These are phyloP conservation scores for Podospora sp. DNA, from an alignment of 495 filamentous ascomycete species.

Conservation along the genomic window DNA sequence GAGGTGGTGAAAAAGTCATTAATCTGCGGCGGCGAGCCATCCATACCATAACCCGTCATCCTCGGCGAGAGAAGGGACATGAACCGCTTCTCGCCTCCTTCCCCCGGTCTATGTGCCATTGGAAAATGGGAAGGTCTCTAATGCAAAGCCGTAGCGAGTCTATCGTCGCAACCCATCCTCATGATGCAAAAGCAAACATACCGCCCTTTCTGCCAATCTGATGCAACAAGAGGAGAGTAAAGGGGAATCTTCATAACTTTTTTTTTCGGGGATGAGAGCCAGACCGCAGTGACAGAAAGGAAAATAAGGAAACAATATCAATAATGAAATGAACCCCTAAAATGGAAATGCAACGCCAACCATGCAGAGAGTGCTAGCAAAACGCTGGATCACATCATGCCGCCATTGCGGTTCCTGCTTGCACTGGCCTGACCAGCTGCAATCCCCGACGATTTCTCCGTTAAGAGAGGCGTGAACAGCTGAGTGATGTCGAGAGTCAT, in stretches of 20 bases:
- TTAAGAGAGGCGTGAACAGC: slow-evolving; percentile 58
- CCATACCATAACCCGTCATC: slow-evolving; percentile 15
- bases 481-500: slow-evolving; percentile 68
- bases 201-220: slow-evolving; percentile 46
- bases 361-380: slow-evolving; percentile 30
- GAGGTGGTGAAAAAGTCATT: slow-evolving; percentile 26
- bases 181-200: slow-evolving; percentile 47
- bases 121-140: slow-evolving; percentile 35
- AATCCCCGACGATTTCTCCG: slow-evolving; percentile 37
- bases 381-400: slow-evolving; percentile 28
- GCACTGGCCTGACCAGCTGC: slow-evolving; percentile 35
- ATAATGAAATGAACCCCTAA: slow-evolving; percentile 19
- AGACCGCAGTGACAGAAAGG: slow-evolving; percentile 13
- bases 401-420: slow-evolving; percentile 18
- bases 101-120: slow-evolving; percentile 36
- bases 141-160: slow-evolving; percentile 40
- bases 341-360: slow-evolving; percentile 31
- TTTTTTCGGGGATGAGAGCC: slow-evolving; percentile 23
- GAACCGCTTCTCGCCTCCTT: slow-evolving; percentile 24
- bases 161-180: slow-evolving; percentile 47
- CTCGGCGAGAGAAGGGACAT: slow-evolving; percentile 21
- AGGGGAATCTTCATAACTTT: slow-evolving; percentile 41
- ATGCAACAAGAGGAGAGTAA: slow-evolving; percentile 43
- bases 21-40: slow-evolving; percentile 26
- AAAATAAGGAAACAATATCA: slow-evolving; percentile 25